These are phyloP conservation scores for Cicer judaicum DNA, from an alignment of 306 rosid genomes.

Conservation along the genomic window DNA sequence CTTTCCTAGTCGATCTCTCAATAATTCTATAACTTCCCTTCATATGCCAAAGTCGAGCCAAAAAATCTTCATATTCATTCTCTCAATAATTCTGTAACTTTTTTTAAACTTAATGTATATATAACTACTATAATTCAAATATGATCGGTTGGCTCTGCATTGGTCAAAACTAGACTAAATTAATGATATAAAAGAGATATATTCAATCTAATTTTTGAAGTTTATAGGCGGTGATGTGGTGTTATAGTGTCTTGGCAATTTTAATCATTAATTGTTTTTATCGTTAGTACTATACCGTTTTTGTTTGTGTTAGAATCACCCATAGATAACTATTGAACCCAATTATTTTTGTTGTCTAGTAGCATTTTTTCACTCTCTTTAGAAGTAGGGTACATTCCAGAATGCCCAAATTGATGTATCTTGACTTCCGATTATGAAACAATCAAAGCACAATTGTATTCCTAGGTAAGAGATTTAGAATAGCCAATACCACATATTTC, in stretches of 20 bases:
- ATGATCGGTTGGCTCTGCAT: neutral
- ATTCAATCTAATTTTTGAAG: neutral
- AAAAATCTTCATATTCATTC: neutral
- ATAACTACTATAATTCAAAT: neutral
- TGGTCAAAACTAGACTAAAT: neutral
- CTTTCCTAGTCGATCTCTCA: too few relatives aligned
- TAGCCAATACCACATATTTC: constrained; percentile 37
- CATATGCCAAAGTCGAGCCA: neutral
- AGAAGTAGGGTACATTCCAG: neutral
- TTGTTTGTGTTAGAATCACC: neutral
- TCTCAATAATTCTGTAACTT: neutral
- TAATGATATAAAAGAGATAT: neutral
- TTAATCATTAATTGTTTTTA: neutral
- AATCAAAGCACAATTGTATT: neutral
- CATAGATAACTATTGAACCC: neutral
- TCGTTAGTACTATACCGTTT: neutral
- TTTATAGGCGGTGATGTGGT: neutral
- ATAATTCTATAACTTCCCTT: too few relatives aligned
- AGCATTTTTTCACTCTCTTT: neutral
- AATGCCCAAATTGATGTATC: constrained; percentile 11
- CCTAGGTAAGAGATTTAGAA: constrained; percentile 29
- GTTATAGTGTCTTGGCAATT: neutral
- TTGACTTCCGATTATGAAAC: neutral
- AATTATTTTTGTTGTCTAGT: neutral
- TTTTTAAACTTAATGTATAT: neutral